These are phyloP conservation scores for Ganoderma sinense DNA, from an alignment of 1,284 basidiomycete species.

Conservation along the genomic window DNA sequence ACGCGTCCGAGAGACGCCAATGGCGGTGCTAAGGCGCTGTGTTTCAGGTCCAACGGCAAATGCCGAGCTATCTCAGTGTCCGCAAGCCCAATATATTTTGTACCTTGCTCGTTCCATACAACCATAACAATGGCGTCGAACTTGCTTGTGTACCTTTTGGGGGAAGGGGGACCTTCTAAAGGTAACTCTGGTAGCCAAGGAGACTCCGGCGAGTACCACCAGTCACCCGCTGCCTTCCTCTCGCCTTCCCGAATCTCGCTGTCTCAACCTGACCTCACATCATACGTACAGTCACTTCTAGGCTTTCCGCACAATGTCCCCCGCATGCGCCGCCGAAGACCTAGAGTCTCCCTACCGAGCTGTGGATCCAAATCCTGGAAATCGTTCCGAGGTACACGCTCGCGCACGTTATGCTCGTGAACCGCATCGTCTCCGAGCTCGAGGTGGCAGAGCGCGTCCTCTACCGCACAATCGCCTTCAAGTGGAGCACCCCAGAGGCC, in stretches of 20 bases:
- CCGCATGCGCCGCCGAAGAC: background rate
- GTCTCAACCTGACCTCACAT: too few species aligned
- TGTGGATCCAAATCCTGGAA: background rate
- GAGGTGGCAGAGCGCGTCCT: background rate
- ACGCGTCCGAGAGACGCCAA: too few species aligned
- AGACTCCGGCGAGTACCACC: background rate
- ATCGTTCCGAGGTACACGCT: background rate
- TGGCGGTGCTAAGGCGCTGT: too few species aligned
- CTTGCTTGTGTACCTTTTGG: background rate
- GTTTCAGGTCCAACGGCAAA: too few species aligned
- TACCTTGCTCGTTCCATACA: too few species aligned
- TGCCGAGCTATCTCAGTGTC: too few species aligned
- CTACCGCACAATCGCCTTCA: background rate
- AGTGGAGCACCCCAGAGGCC: background rate
- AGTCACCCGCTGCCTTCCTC: too few species aligned
- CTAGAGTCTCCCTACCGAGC: background rate
- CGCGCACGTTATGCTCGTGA: background rate
- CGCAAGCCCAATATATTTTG: too few species aligned
- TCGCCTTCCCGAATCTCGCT: too few species aligned
- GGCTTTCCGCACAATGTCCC: background rate
- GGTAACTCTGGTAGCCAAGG: background rate
- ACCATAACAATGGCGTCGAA: background rate
- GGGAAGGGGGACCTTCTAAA: background rate
- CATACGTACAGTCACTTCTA: background rate
- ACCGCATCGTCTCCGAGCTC: background rate